phyloP scores from a whole-genome alignment of 2,329 filamentous ascomycete genomes.

The Scedosporium boydii region DNA sequence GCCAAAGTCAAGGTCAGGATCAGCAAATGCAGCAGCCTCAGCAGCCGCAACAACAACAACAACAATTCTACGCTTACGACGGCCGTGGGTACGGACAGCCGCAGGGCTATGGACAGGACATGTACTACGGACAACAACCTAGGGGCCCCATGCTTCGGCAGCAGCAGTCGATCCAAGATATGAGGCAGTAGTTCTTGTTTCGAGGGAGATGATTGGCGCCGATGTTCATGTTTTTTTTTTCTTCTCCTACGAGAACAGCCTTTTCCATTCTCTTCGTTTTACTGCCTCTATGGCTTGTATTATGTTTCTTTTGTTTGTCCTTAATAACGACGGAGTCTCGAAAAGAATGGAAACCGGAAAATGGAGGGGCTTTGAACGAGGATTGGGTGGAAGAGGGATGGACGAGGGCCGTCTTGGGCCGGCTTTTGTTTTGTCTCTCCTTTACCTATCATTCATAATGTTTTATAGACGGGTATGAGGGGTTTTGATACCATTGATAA shows the following conservation, averaged over 20 bases:
- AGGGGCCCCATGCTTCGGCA: not conserved
- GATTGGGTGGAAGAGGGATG: not conserved
- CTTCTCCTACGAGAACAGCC: too few species aligned
- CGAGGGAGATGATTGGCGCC: too few species aligned
- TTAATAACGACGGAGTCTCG: not conserved
- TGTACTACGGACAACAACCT: not conserved
- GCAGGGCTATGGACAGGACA: not conserved
- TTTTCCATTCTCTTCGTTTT: too few species aligned
- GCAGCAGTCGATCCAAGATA: not conserved
- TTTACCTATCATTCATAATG: not conserved
- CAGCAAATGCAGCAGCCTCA: not conserved
- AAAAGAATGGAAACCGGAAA: not conserved
- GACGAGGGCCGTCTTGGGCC: not conserved
- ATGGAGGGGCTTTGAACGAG: not conserved
- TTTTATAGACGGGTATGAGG: not conserved
- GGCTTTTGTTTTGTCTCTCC: not conserved
- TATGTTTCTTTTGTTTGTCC: not conserved
- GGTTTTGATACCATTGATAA: not conserved
- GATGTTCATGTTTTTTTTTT: too few species aligned
- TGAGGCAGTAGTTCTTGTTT: not conserved
- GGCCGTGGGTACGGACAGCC: not conserved
- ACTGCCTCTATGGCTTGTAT: not conserved
- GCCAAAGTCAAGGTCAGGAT: not conserved
- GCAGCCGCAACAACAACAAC: not conserved
- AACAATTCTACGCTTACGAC: not conserved